Evolutionary conservation across 1,139 yeast species (phyloP), one percentile per base, ranked within the genome.

Genomic region (Saccharomyces hybrid): DNA sequence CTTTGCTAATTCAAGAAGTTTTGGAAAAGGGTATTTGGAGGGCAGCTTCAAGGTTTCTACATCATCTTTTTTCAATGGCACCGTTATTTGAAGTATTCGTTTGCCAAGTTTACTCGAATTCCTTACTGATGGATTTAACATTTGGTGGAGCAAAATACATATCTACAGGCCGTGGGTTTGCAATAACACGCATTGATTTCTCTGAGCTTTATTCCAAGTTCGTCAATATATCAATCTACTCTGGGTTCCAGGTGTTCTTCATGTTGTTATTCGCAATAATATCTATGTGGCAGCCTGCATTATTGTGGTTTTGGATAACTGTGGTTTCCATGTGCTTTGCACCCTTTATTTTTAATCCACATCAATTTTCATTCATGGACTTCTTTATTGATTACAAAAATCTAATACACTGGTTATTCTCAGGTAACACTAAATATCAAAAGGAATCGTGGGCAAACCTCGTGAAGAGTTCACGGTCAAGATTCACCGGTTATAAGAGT

Each of bases 41-140:
- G 57, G 88, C 96, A 0, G 55, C 79, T 0, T 71, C 77, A 6
- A 72, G 96, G 55, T 75, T 88, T n/a, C 62, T 78, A 14, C 79
- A 78, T 60, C 97, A 89, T 65, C 73, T 88, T 51, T 65, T 80
- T 16, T 88, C 95, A 0, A 69, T 88, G 54, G 85, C 96, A 0
- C 96, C 96, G 4, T 70, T 88, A n/a, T 89, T 89, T 71, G 97
- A 89, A 66, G 93, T 89, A 0, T 88, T 89, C 70, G 91, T 86
- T 1, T 87, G 96, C 65, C 95, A 87, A 62, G 81, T 88, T 1
- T 89, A 89, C 69, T 84, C 96, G 0, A 81, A 81, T 57, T 78
- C 96, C 0, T 75, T 89, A 58, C 71, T 80, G 31, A 81, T 80
- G 50, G 90, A 88, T 67, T 72, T 89, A 41, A 77, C 86, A 0